phyloP scores from a whole-genome alignment of 2,329 filamentous ascomycete species.

The Graphilbum fragrans region DNA sequence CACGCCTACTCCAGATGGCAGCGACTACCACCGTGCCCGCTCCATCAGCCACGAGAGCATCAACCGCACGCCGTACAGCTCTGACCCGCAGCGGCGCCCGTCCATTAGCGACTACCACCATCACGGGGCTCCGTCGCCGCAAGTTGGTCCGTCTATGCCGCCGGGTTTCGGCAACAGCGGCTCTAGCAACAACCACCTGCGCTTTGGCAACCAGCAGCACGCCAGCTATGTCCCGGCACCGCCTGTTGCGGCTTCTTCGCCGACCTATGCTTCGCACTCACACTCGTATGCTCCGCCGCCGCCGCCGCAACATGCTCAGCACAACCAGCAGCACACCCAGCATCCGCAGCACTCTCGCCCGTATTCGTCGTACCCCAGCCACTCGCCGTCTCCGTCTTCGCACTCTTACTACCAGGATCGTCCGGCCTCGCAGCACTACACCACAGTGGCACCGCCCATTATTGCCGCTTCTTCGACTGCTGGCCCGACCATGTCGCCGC shows the following conservation, averaged over 20 bases:
- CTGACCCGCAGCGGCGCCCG: constrained; percentile 17
- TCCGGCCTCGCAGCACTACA: constrained; percentile 16
- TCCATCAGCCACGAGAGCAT: constrained; percentile 20
- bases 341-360: constrained; percentile 5
- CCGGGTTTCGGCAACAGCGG: constrained; percentile 14
- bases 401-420: constrained; percentile 15
- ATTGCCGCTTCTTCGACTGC: neutral
- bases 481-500: constrained; percentile 4
- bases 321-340: constrained; percentile 1
- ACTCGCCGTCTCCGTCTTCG: neutral
- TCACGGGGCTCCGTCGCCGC: constrained; percentile 5
- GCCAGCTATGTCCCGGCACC: constrained; percentile 9
- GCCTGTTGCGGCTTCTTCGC: constrained; percentile 18
- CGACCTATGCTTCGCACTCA: constrained; percentile 16
- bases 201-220: constrained; percentile 3
- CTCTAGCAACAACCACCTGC: constrained; percentile 6
- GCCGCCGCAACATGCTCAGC: neutral
- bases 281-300: neutral
- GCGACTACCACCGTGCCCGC: constrained; percentile 16
- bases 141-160: constrained; percentile 14
- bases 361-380: constrained; percentile 6
- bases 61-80: constrained; percentile 17
- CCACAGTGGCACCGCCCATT: constrained; percentile 12
- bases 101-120: constrained; percentile 18
- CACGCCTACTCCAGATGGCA: constrained; percentile 19